phyloP scores from a whole-genome alignment of 495 filamentous ascomycete species.

The Poronia punctata region DNA sequence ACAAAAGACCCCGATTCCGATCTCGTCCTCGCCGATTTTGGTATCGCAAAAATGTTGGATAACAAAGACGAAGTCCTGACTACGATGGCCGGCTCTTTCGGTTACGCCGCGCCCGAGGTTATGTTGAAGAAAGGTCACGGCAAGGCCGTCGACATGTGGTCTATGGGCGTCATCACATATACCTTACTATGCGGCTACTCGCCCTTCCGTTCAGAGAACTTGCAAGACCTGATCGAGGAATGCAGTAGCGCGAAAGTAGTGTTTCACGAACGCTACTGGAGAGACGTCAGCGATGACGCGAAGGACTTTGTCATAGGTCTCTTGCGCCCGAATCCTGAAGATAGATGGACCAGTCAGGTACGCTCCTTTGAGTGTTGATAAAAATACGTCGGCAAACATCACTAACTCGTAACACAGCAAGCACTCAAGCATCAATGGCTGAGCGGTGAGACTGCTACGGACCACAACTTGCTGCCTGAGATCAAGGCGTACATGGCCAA shows the following conservation, averaged over 20 bases:
- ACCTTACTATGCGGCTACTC: conserved; percentile 99
- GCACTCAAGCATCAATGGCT: conserved; percentile 86
- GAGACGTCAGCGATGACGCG: conserved; percentile 90
- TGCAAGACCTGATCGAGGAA: conserved; percentile 92
- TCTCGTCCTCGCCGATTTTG: conserved; percentile 93
- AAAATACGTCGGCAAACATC: too few species aligned
- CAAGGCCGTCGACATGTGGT: conserved; percentile 99
- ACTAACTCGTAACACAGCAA: conserved; percentile 38
- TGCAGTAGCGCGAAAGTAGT: conserved; percentile 82
- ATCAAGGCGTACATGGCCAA: conserved; percentile 92
- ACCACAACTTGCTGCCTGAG: conserved; percentile 95
- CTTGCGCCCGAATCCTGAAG: conserved; percentile 68
- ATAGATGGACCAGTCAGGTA: conserved; percentile 73
- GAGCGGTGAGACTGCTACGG: conserved; percentile 78
- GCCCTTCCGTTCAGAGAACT: conserved; percentile 90
- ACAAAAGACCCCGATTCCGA: conserved; percentile 68
- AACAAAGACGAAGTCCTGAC: conserved; percentile 83
- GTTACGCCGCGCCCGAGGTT: conserved; percentile 95
- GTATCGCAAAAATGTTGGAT: conserved; percentile 98
- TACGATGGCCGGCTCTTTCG: conserved; percentile 98
- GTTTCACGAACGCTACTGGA: conserved; percentile 98
- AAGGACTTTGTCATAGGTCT: conserved; percentile 88
- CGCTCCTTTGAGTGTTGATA: conserved; percentile 11
- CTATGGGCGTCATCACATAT: conserved; percentile 96
- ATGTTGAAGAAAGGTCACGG: conserved; percentile 98